These are phyloP conservation scores for Botryosphaeria dothidea DNA, from an alignment of 2,329 filamentous ascomycete genomes.

Conservation along the genomic window DNA sequence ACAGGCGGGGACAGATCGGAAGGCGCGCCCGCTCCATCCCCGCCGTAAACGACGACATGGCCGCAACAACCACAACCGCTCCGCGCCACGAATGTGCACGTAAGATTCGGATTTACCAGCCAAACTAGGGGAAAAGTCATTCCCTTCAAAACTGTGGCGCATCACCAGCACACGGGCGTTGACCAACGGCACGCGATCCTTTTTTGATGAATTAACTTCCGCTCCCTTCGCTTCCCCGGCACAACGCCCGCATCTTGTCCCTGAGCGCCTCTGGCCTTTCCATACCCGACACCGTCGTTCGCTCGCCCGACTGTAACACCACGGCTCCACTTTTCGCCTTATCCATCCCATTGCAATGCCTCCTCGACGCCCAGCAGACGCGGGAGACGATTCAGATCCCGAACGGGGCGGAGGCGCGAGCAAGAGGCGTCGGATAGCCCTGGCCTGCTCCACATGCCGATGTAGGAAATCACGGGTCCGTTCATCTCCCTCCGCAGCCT, in stretches of 20 bases:
- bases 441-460: conserved; percentile 43
- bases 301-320: background rate
- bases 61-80: background rate
- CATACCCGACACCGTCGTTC: background rate
- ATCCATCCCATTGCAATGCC: background rate
- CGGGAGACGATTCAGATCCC: background rate
- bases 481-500: background rate
- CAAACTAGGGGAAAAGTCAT: background rate
- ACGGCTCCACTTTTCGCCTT: background rate
- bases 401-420: background rate
- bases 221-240: background rate
- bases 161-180: background rate
- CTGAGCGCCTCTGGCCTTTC: background rate
- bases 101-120: background rate
- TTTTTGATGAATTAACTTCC: background rate
- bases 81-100: background rate
- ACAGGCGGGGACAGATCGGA: background rate
- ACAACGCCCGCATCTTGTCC: background rate
- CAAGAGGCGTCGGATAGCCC: conserved; percentile 40
- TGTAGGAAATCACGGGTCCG: conserved; percentile 36
- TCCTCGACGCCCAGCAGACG: background rate
- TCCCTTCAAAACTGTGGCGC: background rate
- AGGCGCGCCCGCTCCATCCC: background rate
- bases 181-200: background rate
- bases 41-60: background rate